A percentile compares a stretch with the other conserved stretches of the same genome.
Conservation (phyloP, 2,329 filamentous ascomycete species). For the Exophiala alcalophila region DNA sequence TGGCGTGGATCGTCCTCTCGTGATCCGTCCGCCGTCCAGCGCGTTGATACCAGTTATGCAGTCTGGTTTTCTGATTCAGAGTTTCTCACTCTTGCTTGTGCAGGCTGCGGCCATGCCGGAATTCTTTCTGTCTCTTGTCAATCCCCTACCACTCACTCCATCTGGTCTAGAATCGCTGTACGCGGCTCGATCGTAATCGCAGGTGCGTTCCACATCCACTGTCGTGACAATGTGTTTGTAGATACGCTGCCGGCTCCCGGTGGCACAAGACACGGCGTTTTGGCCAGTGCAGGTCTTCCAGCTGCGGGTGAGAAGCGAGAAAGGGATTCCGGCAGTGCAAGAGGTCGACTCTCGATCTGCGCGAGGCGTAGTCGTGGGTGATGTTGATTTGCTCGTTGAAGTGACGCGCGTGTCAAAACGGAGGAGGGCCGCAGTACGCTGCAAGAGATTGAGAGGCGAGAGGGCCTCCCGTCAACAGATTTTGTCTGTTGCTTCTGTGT, state of each 20-base stretch:
- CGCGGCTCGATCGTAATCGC: constrained; percentile 8
- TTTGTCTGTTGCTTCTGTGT: too few species aligned
- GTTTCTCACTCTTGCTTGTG: constrained; percentile 14
- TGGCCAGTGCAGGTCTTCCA: constrained; percentile 1
- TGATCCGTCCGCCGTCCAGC: too few species aligned
- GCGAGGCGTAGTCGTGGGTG: constrained; percentile 17
- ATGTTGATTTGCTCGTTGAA: constrained; percentile 20
- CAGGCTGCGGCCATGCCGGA: constrained; percentile 15
- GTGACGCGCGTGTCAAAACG: constrained; percentile 16
- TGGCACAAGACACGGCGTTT: constrained; percentile 15
- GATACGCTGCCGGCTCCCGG: constrained; percentile 17
- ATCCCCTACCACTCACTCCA: constrained; percentile 13
- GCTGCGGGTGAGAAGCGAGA: constrained; percentile 7
- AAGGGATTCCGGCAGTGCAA: constrained; percentile 2
- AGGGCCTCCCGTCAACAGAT: not conserved
- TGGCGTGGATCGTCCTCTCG: too few species aligned
- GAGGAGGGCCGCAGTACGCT: constrained; percentile 18
- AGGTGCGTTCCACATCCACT: constrained; percentile 13
- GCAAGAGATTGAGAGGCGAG: not conserved
- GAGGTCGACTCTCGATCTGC: too few species aligned
- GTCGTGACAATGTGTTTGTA: constrained; percentile 16
- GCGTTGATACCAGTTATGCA: too few species aligned
- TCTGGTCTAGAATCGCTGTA: constrained; percentile 4
- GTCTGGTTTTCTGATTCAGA: constrained; percentile 1
- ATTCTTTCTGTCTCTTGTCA: constrained; percentile 3